Evolutionary conservation across 2,329 filamentous ascomycete species (phyloP), one percentile per base, ranked within the genome.

Genomic region (Lojkania enalia): DNA sequence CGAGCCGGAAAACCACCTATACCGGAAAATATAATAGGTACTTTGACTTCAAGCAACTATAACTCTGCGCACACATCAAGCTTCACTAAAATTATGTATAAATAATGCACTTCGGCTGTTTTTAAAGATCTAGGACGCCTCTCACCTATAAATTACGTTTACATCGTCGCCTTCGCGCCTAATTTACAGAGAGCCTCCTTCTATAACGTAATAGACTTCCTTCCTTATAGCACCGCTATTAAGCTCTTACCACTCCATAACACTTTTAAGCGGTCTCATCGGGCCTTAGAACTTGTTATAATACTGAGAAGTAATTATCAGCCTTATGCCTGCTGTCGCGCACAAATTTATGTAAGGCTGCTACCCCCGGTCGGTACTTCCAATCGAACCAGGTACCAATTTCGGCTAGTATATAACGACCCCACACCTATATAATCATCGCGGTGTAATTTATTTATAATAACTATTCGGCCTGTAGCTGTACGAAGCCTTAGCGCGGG

Each of bases 11-110:
- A 33, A 33, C 30, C 15, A 11, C 9, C 30, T 21, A 15, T 32
- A 16, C 35, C 31, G 40, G 40, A 45, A 42, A 32, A 42, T 7
- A 35, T 33, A 16, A 42, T 27, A 21, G 39, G 39, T 42, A 42
- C 39, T 42, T 42, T 21, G 20, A 42, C 39, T 42, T 33, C n/a
- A 35, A 33, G 14, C 27, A 20, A 35, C 39, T 42, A 12, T 20
- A 33, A n/a, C n/a, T 42, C 20, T 33, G 18, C 15, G 20, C 15
- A 23, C 29, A 42, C 16, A 35, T 23, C 16, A 18, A 20, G 5
- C 18, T 20, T 32, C 20, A 16, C 30, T 42, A 42, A 25, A 33
- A 19, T 25, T 33, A 13, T 33, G 20, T 33, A 33, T 20, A 30
- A 23, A 16, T 35, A 7, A 20, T 42, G 18, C 35, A 16, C 19